Base-by-base conservation (phyloP, 441 rosid genomes). In the Daphne laureola region DNA sequence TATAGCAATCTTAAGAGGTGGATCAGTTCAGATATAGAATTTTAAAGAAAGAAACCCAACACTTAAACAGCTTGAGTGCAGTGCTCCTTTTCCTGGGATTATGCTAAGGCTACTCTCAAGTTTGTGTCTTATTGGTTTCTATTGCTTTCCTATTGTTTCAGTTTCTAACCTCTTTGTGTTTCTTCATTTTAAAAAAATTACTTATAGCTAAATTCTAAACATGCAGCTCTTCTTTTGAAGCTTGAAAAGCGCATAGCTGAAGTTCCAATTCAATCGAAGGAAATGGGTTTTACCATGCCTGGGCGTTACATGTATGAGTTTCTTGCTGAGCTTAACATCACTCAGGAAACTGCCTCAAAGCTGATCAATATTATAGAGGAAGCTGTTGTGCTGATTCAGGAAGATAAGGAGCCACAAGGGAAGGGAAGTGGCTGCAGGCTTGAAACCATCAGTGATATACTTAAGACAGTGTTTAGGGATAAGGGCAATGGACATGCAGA, bases 251-350 rank as follows among this genome's bases (percentile, higher is more conserved):
- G 80, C 64, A 93, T 93, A 64, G 79, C 83, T 68, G 90, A 90
- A 59, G 62, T 93, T 64, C 84, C 97, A 68, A 73, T 93, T 71
- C 78, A 74, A 49, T 83, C 83, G 31, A 87, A 62, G 78, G 93
- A 87, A 51, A 58, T 80, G 54, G 99, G 99, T 57, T 90, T 85
- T 71, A 87, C 97, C 45, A 82, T 74, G 83, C 96, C 99, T 42
- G 99, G 99, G 66, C 82, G 84, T 43, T 90, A 85, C 77, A 82
- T 90, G 26, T 90, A 85, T 73, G 90, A 90, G 61, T 54, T 93
- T 64, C 86, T 93, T 51, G 67, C 80, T 55, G 89, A 78, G 52
- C 89, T 93, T 52, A 90, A 90, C 71, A 82, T 93, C 69, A 85
- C 86, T 14, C 75, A 73, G 51, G 82, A 80, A 59, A 93, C 96